phyloP scores from a whole-genome alignment of 179 eudicot species.

The Corrigiola litoralis region DNA sequence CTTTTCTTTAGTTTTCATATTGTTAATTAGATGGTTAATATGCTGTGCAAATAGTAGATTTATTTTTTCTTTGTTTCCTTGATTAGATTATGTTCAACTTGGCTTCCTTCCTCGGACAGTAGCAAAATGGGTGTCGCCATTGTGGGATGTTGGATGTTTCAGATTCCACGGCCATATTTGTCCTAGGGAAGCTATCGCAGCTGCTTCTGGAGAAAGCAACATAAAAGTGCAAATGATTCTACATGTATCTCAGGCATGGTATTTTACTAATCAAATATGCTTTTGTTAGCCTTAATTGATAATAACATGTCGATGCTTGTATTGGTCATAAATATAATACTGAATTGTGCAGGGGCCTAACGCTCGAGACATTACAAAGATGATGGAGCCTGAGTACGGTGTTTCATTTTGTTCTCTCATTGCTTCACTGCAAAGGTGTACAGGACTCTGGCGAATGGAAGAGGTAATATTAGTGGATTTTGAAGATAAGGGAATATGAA shows the following conservation, averaged over 20 bases:
- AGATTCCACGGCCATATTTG: constrained; percentile 46
- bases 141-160: constrained; percentile 68
- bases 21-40: neutral
- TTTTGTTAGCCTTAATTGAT: neutral
- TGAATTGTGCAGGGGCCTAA: constrained; percentile 56
- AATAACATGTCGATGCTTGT: constrained; percentile 2
- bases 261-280: constrained; percentile 3
- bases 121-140: constrained; percentile 68
- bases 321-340: constrained; percentile 1
- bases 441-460: constrained; percentile 80
- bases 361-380: constrained; percentile 36
- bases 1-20: too few species aligned
- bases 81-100: constrained; percentile 65
- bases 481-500: neutral
- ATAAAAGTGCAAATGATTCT: constrained; percentile 61
- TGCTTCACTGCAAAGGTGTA: constrained; percentile 62
- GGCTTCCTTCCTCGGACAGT: constrained; percentile 80
- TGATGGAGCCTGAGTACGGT: constrained; percentile 37
- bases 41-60: neutral
- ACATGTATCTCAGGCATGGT: constrained; percentile 62
- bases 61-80: constrained; percentile 17
- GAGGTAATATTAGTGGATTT: constrained; percentile 45
- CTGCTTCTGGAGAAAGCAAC: constrained; percentile 73
- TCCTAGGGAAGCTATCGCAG: constrained; percentile 68
- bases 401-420: constrained; percentile 65